Evolutionary conservation across 2,329 filamentous ascomycete species (phyloP).

Genomic region (Calonectria pauciramosa): DNA sequence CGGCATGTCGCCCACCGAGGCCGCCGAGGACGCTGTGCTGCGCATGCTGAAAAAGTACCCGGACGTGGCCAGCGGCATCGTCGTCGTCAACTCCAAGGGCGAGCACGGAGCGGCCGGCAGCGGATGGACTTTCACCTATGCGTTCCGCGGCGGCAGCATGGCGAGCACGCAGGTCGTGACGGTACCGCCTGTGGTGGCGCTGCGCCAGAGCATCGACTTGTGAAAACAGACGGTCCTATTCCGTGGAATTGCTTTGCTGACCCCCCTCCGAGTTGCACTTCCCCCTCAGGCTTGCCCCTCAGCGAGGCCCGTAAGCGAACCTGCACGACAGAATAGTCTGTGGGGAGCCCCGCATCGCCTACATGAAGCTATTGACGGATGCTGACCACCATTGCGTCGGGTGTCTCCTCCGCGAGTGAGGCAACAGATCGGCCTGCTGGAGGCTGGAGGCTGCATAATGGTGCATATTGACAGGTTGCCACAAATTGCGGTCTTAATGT

Average conservation of each 20-base stretch:
- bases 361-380: conserved; percentile 2
- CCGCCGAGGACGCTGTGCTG: conserved; percentile 64
- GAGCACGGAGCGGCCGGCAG: conserved; percentile 65
- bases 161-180: conserved; percentile 58
- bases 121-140: conserved; percentile 69
- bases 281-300: too few species aligned
- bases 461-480: neutral
- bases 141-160: conserved; percentile 64
- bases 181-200: conserved; percentile 46
- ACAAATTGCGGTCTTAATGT: neutral
- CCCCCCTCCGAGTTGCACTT: too few species aligned
- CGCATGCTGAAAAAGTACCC: conserved; percentile 65
- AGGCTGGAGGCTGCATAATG: neutral
- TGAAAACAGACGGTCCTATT: neutral
- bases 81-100: conserved; percentile 64
- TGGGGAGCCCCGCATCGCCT: neutral
- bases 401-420: neutral
- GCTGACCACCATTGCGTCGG: conserved; percentile 1
- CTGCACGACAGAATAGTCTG: conserved; percentile 2
- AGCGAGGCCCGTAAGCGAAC: neutral
- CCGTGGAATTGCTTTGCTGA: neutral
- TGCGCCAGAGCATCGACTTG: neutral
- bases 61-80: conserved; percentile 60
- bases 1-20: conserved; percentile 62
- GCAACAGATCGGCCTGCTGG: neutral